Percentiles rank a stretch among this genome's conserved stretches.
Evolutionary conservation across 352 stramenopile genomes (phyloP).

Genomic region (Globisporangium viniferum): DNA sequence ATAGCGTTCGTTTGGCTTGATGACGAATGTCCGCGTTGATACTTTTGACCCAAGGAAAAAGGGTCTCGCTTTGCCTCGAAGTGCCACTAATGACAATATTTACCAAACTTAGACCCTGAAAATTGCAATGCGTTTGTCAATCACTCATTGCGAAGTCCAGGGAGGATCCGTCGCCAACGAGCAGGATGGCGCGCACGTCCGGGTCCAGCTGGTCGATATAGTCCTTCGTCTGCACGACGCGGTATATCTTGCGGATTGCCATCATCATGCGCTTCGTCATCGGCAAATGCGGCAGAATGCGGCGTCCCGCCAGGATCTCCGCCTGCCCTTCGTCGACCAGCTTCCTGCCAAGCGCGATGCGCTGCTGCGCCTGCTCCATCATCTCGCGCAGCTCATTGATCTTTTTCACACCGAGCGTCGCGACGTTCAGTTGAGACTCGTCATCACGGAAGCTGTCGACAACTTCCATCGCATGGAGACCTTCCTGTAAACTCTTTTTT

Average conservation of each 20-base stretch:
- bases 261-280: conserved; percentile 56
- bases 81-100: neutral
- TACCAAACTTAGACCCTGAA: neutral
- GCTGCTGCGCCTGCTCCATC: conserved; percentile 41
- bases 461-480: conserved; percentile 28
- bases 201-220: conserved; percentile 66
- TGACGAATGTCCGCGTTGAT: neutral
- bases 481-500: conserved; percentile 50
- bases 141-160: neutral
- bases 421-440: conserved; percentile 46
- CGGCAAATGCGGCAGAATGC: conserved; percentile 52
- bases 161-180: conserved; percentile 10
- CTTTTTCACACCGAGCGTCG: conserved; percentile 55
- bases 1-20: neutral
- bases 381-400: conserved; percentile 49
- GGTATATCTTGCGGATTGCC: conserved; percentile 52
- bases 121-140: neutral
- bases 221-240: conserved; percentile 65
- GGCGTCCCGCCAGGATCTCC: conserved; percentile 36
- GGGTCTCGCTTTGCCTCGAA: neutral
- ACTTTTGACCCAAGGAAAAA: neutral
- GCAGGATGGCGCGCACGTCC: conserved; percentile 39
- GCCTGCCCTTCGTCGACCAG: conserved; percentile 39
- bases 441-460: conserved; percentile 48
- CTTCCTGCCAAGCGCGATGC: conserved; percentile 27